Evolutionary conservation across 2,329 filamentous ascomycete species (phyloP), one percentile per base, ranked within the genome.

Genomic region (Penicillium sp.): DNA sequence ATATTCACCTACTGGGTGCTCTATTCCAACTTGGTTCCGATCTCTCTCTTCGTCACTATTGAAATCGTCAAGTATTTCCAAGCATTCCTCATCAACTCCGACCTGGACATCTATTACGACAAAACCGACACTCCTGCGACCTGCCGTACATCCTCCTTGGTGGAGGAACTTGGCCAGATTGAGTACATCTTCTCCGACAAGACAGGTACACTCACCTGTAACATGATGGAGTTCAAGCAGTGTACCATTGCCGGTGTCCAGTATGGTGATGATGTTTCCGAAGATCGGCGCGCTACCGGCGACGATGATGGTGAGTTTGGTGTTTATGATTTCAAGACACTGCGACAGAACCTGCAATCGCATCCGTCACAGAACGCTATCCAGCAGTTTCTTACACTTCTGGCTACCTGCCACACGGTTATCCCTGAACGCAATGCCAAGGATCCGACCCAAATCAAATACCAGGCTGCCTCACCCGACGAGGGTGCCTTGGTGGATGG

Each of bases 101-200:
- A 99, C 69, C 81, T 99, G 50, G 94, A 99, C 69, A 99, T 99
- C 63, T 99, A 99, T 74, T 90, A 99, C 70, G 89, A 96, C 64
- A 89, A 90, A 69, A 96, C 87, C 0, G 92, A 99, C 65, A 99
- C 92, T 0, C 91, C 94, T 11, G 92, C 94, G 5, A 95, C 94
- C 59, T 99, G 94, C 73, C 85, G 94, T 63, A 99, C 94, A 0
- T 97, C 92, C 2, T 96, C 92, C 60, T 78, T 99, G 68, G 94
- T 99, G 10, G 94, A 99, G 74, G 95, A 99, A 68, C 76, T 99
- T 40, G 94, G 94, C 49, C 96, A 97, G 81, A 95, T 99, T 40
- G 94, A 97, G 67, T 99, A 95, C 66, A 94, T 99, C 58, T 99
- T 99, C 71, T 96, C 91, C 0, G 92, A 97, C 78, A 97, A 97